Evolutionary conservation across 768 basidiomycete species (phyloP).

Genomic region (Kwoniella sp.): DNA sequence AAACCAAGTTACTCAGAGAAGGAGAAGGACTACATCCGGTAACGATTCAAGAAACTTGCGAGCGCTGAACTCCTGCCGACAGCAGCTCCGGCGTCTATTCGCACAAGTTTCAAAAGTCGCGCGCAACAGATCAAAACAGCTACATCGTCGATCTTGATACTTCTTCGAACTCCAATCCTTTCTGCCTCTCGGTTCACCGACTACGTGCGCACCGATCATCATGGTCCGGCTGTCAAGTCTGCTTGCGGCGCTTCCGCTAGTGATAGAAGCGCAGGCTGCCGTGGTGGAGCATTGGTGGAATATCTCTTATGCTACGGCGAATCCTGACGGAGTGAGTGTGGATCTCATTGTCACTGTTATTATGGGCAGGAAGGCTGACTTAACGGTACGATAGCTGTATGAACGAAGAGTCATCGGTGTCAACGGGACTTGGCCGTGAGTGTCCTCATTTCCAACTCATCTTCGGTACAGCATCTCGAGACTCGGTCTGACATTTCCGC

Average conservation of each 20-base stretch:
- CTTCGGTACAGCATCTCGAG: neutral
- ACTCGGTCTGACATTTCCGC: neutral
- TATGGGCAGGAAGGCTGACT: neutral
- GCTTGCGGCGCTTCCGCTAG: slow-evolving; percentile 13
- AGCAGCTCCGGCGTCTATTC: no score
- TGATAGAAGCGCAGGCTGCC: slow-evolving; percentile 25
- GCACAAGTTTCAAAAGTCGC: no score
- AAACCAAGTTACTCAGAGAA: no score
- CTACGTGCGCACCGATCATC: no score
- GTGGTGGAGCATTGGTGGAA: slow-evolving; percentile 66
- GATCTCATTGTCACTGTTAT: neutral
- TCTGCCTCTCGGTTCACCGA: no score
- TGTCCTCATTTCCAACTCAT: slow-evolving; percentile 26
- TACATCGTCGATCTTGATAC: no score
- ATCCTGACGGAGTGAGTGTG: slow-evolving; percentile 73
- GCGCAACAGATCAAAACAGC: no score
- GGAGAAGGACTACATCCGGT: no score
- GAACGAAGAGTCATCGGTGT: slow-evolving; percentile 79
- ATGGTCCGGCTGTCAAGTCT: slow-evolving; percentile 13
- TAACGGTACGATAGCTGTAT: slow-evolving; percentile 24
- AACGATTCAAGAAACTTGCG: no score
- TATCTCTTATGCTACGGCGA: slow-evolving; percentile 78
- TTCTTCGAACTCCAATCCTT: no score
- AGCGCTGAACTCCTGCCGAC: no score
- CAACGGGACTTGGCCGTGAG: slow-evolving; percentile 92